These are phyloP conservation scores for Pouteria campechiana DNA, from an alignment of 179 eudicot species.

Conservation along the genomic window DNA sequence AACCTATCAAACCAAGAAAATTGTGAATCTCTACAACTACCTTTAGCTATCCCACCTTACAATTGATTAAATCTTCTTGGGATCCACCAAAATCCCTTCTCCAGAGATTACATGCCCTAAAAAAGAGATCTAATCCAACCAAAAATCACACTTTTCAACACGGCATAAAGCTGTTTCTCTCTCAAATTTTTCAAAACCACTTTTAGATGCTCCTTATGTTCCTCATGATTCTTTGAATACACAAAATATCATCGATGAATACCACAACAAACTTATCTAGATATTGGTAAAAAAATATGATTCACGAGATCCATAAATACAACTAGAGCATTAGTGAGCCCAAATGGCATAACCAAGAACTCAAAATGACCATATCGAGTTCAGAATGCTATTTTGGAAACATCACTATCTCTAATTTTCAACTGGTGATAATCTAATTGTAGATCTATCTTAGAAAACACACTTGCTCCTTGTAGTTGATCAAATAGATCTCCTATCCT, in stretches of 20 bases:
- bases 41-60: too few relatives aligned
- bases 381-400: neutral
- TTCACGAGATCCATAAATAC: conserved; percentile 1
- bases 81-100: neutral
- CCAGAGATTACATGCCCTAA: neutral
- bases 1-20: neutral
- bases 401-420: too few relatives aligned
- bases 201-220: neutral
- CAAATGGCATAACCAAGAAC: neutral
- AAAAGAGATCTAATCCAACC: neutral
- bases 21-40: neutral
- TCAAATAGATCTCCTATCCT: too few relatives aligned
- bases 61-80: neutral
- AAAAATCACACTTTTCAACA: too few relatives aligned
- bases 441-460: too few relatives aligned
- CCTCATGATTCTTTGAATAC: neutral
- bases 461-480: too few relatives aligned
- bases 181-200: too few relatives aligned
- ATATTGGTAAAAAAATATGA: neutral
- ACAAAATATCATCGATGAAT: neutral
- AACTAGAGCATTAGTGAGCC: neutral
- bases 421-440: neutral
- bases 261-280: neutral
- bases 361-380: neutral
- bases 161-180: too few relatives aligned